Evolutionary conservation across 1,284 basidiomycete species (phyloP).

Genomic region (Pascua sp.): DNA sequence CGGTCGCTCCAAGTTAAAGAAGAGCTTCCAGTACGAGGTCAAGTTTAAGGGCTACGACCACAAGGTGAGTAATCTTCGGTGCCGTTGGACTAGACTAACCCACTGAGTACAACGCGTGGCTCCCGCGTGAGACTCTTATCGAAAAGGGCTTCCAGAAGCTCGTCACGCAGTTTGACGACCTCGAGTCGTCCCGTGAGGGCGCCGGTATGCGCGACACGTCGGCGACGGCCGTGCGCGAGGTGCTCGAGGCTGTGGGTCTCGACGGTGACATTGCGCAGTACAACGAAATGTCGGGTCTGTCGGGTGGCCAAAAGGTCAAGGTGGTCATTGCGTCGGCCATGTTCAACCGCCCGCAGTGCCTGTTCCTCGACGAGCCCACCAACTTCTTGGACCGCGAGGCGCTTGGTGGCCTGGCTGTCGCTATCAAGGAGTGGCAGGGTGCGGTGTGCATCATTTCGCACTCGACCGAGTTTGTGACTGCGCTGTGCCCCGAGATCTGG

Average conservation of each 20-base stretch:
- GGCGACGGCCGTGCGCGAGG: slow-evolving; percentile 74
- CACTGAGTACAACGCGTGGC: slow-evolving; percentile 73
- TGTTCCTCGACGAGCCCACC: slow-evolving; percentile 78
- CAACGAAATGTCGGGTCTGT: slow-evolving; percentile 87
- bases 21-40: slow-evolving; percentile 90
- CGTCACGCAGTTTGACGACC: slow-evolving; percentile 93
- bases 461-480: slow-evolving; percentile 82
- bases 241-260: slow-evolving; percentile 89
- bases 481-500: slow-evolving; percentile 66
- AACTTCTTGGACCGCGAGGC: slow-evolving; percentile 80
- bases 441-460: slow-evolving; percentile 97
- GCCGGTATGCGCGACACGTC: slow-evolving; percentile 82
- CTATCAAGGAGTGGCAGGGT: slow-evolving; percentile 94
- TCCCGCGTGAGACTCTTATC: slow-evolving; percentile 83
- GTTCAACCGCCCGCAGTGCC: slow-evolving; percentile 67
- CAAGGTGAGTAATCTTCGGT: slow-evolving; percentile 47
- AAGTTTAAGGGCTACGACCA: slow-evolving; percentile 96
- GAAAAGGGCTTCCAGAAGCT: slow-evolving; percentile 88
- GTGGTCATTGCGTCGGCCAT: slow-evolving; percentile 90
- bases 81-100: slow-evolving; percentile 2
- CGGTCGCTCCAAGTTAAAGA: slow-evolving; percentile 97
- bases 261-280: slow-evolving; percentile 97
- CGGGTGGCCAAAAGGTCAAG: slow-evolving; percentile 96
- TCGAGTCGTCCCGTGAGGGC: slow-evolving; percentile 90
- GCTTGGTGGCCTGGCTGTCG: slow-evolving; percentile 79